Base-by-base conservation (phyloP, 345 rosid species). In the Gossypium longicalyx region DNA sequence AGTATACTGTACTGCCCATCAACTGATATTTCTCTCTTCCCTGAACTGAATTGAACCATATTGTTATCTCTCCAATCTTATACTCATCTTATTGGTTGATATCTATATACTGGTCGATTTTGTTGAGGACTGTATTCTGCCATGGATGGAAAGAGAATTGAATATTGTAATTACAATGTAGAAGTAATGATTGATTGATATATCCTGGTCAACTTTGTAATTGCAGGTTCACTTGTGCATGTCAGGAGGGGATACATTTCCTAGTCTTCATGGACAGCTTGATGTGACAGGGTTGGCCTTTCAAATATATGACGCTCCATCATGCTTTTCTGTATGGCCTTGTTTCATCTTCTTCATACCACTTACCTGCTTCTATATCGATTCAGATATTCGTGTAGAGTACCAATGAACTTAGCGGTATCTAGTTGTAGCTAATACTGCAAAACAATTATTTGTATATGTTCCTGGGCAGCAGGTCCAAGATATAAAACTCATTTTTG, bases 181-280 rank as follows among this genome's bases (percentile, higher is more conserved):
- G n/a, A 67, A 67, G 3, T 48, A 49, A 69, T 47, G 25, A 67
- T 23, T 47, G 54, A 23, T 25, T 45, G 65, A 43, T 16, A 54
- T 56, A 11, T 52, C 49, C 60, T 74, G 56, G 22, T 7, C 53
- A 34, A 47, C 71, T 27, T 74, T 74, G 73, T 75, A 47, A 75
- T 83, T 78, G 68, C 89, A 94, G 97, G 88, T 94, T 73, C 97
- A 91, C 77, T 56, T 94, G 79, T 92, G 98, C 88, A 89, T 92
- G 97, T 92, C 97, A 69, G 86, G 89, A 73, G 97, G 93, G 69
- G 97, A 94, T 80, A 83, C 91, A 54, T 94, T 92, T 86, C 98
- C 98, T 22, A 92, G 89, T 78, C 85, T 94, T 77, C 94, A 91
- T 80, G 98, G 98, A 73, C 95, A 92, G 75, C 91, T 94, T 78